Conservation (phyloP, 2,329 filamentous ascomycete genomes). For the Cercospora brassicicola region DNA sequence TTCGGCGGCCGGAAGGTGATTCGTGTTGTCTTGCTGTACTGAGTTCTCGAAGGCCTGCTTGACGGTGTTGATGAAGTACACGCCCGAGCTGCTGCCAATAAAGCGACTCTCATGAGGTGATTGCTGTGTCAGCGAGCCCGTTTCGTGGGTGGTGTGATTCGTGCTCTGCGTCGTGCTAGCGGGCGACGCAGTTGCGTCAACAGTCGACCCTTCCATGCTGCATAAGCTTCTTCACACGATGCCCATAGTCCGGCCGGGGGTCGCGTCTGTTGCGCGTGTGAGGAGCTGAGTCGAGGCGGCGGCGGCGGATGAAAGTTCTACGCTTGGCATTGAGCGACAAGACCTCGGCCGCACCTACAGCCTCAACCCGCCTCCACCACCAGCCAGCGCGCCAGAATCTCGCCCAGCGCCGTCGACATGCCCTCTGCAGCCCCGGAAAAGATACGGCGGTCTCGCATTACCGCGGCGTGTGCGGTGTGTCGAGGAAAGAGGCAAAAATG, state of each 20-base stretch:
- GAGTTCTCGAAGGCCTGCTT: conserved; percentile 51
- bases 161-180: conserved; percentile 16
- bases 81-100: conserved; percentile 54
- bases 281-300: not conserved
- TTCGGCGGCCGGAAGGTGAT: conserved; percentile 22
- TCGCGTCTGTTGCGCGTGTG: not conserved
- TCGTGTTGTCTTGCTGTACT: conserved; percentile 11
- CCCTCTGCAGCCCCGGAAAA: conserved; percentile 22
- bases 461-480: conserved; percentile 29
- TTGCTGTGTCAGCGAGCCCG: conserved; percentile 24
- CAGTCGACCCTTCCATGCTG: conserved; percentile 3
- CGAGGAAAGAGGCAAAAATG: conserved; percentile 30
- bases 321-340: not conserved
- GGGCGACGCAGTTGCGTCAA: conserved; percentile 24
- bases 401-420: conserved; percentile 8
- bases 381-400: not conserved
- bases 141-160: conserved; percentile 21
- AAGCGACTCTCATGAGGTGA: conserved; percentile 38
- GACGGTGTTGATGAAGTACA: conserved; percentile 58
- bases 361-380: not conserved
- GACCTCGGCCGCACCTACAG: conserved; percentile 4
- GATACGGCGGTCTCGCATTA: conserved; percentile 26
- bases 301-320: conserved; percentile 1
- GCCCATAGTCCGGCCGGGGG: not conserved
- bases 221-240: no score